Conservation (phyloP, 192 early-diverging fungal species). For the Tieghemiomyces parasiticus region DNA sequence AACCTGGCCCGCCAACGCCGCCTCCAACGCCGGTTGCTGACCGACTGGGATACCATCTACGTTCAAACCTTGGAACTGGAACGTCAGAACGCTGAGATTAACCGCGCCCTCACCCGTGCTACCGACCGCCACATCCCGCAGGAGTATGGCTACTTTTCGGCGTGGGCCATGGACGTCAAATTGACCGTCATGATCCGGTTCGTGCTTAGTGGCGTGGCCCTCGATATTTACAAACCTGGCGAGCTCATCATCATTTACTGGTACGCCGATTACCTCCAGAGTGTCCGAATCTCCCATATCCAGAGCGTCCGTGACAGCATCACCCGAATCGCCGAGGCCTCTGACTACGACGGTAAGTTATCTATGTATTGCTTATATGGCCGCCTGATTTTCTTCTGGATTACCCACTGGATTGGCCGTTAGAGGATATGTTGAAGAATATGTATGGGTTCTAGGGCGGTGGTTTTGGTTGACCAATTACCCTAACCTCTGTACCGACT, state of each 20-base stretch:
- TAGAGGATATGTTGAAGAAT: no score
- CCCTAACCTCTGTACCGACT: no score
- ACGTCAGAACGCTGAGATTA: background rate
- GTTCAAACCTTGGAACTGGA: background rate
- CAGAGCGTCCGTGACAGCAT: background rate
- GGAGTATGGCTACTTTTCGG: background rate
- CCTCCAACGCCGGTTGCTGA: background rate
- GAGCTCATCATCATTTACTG: slow-evolving; percentile 1
- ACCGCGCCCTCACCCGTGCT: background rate
- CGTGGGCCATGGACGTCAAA: background rate
- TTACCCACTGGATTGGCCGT: no score
- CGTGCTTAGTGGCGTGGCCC: background rate
- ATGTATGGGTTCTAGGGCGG: no score
- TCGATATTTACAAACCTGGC: slow-evolving; percentile 1
- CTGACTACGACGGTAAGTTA: background rate
- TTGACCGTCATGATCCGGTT: slow-evolving; percentile 1
- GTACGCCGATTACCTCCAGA: background rate
- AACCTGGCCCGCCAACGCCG: slow-evolving; percentile 5
- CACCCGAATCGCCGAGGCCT: background rate
- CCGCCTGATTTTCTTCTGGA: no score
- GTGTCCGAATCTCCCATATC: background rate
- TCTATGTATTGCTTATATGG: no score
- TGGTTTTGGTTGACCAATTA: no score
- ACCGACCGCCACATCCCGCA: no score
- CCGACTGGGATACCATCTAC: slow-evolving; percentile 1